phyloP scores from a whole-genome alignment of 2,329 filamentous ascomycete genomes.

The Sarocladium brachiariae region DNA sequence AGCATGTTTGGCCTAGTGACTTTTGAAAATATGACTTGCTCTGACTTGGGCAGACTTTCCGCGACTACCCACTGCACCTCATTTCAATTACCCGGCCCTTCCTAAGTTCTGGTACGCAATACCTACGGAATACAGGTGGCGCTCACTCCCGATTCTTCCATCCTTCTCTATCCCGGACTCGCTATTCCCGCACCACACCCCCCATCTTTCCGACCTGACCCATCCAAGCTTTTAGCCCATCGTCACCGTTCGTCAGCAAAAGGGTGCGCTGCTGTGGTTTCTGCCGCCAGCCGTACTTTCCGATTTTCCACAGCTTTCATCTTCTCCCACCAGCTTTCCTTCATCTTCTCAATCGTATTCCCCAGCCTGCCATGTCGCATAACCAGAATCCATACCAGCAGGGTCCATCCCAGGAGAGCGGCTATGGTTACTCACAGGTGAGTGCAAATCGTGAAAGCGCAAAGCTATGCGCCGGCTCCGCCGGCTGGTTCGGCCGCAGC shows the following conservation, averaged over 20 bases:
- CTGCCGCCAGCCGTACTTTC: background rate
- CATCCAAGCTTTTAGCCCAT: slow-evolving; percentile 7
- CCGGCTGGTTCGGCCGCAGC: slow-evolving; percentile 3
- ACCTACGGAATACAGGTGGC: too few species aligned
- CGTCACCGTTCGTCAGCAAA: slow-evolving; percentile 4
- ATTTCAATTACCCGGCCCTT: slow-evolving; percentile 1
- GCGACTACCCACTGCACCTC: background rate
- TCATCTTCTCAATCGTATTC: slow-evolving; percentile 13
- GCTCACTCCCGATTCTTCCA: background rate
- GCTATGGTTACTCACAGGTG: slow-evolving; percentile 39
- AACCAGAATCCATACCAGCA: slow-evolving; percentile 59
- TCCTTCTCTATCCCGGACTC: background rate
- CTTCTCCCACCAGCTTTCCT: slow-evolving; percentile 14
- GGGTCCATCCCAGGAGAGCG: slow-evolving; percentile 39
- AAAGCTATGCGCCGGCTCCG: background rate
- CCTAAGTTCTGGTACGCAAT: too few species aligned
- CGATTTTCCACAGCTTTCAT: slow-evolving; percentile 10
- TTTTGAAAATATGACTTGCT: too few species aligned
- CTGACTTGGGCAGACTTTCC: too few species aligned
- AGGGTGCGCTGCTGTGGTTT: background rate
- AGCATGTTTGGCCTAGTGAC: too few species aligned
- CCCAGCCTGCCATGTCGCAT: slow-evolving; percentile 49
- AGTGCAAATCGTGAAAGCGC: slow-evolving; percentile 18
- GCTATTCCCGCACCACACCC: background rate
- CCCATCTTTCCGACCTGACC: background rate